Conservation (phyloP, 2,329 filamentous ascomycete species). For the Claviceps maximensis region DNA sequence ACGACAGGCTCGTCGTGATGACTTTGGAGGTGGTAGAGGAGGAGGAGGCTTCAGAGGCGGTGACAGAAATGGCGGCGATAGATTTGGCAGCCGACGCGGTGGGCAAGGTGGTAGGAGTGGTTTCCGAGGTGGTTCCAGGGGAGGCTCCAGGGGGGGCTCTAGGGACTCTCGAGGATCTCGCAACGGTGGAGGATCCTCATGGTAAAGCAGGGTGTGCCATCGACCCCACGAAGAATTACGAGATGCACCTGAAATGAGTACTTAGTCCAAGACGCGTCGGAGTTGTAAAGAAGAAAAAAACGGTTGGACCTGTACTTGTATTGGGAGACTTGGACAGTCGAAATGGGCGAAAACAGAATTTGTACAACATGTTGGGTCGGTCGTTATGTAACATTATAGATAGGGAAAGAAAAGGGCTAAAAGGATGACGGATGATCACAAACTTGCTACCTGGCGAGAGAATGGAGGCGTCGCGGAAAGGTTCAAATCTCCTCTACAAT, state of each 20-base stretch:
- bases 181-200: background rate
- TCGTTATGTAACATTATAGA: conserved; percentile 2
- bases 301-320: background rate
- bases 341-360: background rate
- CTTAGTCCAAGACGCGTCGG: background rate
- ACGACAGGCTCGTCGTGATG: conserved; percentile 14
- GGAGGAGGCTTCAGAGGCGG: conserved; percentile 5
- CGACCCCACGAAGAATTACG: background rate
- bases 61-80: conserved; percentile 6
- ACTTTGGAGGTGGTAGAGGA: conserved; percentile 11
- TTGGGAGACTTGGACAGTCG: background rate
- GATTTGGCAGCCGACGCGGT: too few relatives aligned
- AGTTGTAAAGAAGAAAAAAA: background rate
- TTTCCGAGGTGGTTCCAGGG: background rate
- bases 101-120: conserved; percentile 9
- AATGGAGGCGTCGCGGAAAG: conserved; percentile 1
- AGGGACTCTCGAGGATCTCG: background rate
- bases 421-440: background rate
- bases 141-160: background rate
- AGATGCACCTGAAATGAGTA: background rate
- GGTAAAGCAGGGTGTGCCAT: background rate
- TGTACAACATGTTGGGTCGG: conserved; percentile 4
- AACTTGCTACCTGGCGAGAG: background rate
- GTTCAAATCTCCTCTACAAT: conserved; percentile 3
- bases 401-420: background rate